These are phyloP conservation scores for Cyberlindnera mycetangii DNA, from an alignment of 805 yeast genomes.

Conservation along the genomic window DNA sequence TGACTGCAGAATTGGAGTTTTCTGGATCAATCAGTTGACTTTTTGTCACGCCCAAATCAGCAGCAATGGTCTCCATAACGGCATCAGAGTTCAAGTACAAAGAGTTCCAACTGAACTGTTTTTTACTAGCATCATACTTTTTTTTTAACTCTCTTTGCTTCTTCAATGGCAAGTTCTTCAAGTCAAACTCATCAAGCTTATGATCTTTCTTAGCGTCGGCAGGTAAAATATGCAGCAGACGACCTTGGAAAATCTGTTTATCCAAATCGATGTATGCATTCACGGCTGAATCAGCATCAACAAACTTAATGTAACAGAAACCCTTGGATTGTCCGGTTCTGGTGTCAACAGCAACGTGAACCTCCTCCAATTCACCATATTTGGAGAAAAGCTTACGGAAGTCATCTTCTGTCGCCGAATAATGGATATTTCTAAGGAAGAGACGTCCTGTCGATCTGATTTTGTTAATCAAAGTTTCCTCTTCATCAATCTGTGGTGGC, in stretches of 20 bases:
- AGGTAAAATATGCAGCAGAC: conserved; percentile 85
- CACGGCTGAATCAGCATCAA: conserved; percentile 68
- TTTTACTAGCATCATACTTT: conserved; percentile 79
- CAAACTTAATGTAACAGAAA: conserved; percentile 79
- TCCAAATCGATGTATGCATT: conserved; percentile 72
- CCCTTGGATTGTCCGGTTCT: conserved; percentile 91
- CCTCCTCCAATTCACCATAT: conserved; percentile 80
- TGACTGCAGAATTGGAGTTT: conserved; percentile 83
- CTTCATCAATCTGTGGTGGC: conserved; percentile 21
- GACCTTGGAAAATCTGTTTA: conserved; percentile 90
- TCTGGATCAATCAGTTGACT: conserved; percentile 85
- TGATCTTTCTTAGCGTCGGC: conserved; percentile 82
- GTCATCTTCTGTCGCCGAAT: conserved; percentile 77
- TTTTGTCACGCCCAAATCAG: conserved; percentile 77
- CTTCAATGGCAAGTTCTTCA: conserved; percentile 87
- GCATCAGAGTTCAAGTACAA: conserved; percentile 89
- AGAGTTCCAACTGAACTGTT: conserved; percentile 94
- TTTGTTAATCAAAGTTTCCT: conserved; percentile 46
- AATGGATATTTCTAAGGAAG: conserved; percentile 82
- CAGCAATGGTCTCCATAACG: conserved; percentile 84
- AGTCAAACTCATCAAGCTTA: conserved; percentile 83
- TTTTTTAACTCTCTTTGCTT: conserved; percentile 84
- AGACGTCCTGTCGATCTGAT: conserved; percentile 74
- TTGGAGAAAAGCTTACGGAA: conserved; percentile 58
- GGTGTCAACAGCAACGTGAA: conserved; percentile 88